Percentiles rank a stretch among this genome's conserved stretches.
These are phyloP conservation scores for Salvia rosmarinus DNA, from an alignment of 257 asterid genomes.

Conservation along the genomic window DNA sequence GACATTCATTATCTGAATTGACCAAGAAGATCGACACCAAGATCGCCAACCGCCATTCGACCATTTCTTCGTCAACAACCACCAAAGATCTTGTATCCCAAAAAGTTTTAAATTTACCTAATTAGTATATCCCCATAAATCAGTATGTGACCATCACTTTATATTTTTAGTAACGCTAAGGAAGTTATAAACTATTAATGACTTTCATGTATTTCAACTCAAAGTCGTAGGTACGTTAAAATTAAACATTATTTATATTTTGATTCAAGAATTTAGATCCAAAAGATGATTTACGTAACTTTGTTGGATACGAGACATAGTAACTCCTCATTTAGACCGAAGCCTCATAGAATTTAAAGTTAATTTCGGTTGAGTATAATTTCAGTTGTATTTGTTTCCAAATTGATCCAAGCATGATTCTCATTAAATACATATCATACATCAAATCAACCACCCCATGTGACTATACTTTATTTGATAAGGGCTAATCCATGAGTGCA, in stretches of 20 bases:
- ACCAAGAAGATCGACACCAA: no score
- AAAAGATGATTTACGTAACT: neutral
- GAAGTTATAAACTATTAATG: no score
- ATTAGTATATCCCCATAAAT: no score
- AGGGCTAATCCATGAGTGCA: neutral
- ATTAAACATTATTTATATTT: neutral
- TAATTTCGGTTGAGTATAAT: neutral
- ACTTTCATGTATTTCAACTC: no score
- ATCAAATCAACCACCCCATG: constrained; percentile 1
- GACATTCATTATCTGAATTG: no score
- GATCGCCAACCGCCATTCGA: no score
- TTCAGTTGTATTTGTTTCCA: neutral
- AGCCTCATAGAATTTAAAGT: neutral
- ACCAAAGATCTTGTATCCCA: no score
- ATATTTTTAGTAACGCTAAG: no score
- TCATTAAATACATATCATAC: neutral
- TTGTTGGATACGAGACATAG: neutral
- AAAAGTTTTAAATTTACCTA: no score
- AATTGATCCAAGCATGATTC: neutral
- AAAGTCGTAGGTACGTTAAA: neutral
- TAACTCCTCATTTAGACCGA: neutral
- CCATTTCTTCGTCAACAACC: no score
- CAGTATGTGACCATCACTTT: no score
- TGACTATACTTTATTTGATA: neutral
- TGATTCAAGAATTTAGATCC: neutral